Percentiles rank a stretch among this genome's conserved stretches.
Evolutionary conservation across 78 protist genomes (phyloP).

Genomic region (Anaeramoeba flamelloides): DNA sequence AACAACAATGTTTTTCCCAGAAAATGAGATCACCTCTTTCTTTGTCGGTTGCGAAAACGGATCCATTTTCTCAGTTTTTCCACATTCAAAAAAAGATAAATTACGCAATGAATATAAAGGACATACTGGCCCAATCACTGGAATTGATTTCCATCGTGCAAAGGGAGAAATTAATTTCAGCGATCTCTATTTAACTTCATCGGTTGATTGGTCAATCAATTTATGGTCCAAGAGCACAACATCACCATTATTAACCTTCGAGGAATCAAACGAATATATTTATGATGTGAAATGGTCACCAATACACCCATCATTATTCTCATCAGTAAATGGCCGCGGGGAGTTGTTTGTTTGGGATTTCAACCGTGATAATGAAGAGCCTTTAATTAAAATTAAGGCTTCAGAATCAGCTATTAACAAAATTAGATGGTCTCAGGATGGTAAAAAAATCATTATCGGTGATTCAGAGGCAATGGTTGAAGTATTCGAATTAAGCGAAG

Average conservation of each 20-base stretch:
- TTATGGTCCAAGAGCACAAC: slow-evolving; percentile 39
- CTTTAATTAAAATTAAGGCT: not conserved
- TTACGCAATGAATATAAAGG: too few species aligned
- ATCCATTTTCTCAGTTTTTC: slow-evolving; percentile 17
- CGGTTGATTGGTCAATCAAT: slow-evolving; percentile 54
- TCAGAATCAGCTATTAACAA: slow-evolving; percentile 3
- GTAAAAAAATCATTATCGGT: slow-evolving; percentile 14
- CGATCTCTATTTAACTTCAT: slow-evolving; percentile 34
- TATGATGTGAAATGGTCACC: slow-evolving; percentile 63
- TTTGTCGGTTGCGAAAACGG: slow-evolving; percentile 57
- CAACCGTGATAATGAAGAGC: slow-evolving; percentile 16
- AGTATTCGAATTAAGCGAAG: slow-evolving; percentile 12
- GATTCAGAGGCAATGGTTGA: slow-evolving; percentile 11
- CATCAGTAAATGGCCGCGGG: slow-evolving; percentile 46
- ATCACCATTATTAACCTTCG: slow-evolving; percentile 25
- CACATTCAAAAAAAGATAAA: too few species aligned
- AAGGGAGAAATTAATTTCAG: slow-evolving; percentile 30
- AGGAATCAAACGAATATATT: slow-evolving; percentile 50
- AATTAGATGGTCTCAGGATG: slow-evolving; percentile 16
- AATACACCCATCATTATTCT: slow-evolving; percentile 45
- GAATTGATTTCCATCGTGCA: slow-evolving; percentile 43
- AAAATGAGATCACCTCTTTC: slow-evolving; percentile 35
- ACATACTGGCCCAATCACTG: slow-evolving; percentile 49
- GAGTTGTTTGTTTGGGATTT: slow-evolving; percentile 42
- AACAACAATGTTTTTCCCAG: slow-evolving; percentile 35